phyloP scores from a whole-genome alignment of 2,329 filamentous ascomycete species.

The Torrubiella hemipterigena region DNA sequence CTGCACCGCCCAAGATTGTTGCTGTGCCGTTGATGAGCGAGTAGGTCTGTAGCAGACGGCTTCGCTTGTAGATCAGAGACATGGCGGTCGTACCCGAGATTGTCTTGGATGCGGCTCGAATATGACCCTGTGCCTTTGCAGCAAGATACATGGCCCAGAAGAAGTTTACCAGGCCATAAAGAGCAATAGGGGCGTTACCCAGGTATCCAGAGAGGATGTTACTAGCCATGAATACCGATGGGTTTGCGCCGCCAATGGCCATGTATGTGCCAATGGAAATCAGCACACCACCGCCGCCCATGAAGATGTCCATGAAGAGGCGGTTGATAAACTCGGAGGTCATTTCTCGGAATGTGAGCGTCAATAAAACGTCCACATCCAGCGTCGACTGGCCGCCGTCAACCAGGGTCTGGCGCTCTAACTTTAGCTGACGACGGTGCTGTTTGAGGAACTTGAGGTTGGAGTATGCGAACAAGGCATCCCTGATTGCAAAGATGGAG shows the following conservation, averaged over 20 bases:
- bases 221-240: constrained; percentile 27
- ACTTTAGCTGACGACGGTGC: constrained; percentile 24
- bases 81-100: constrained; percentile 14
- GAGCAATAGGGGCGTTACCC: constrained; percentile 36
- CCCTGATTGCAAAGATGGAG: constrained; percentile 31
- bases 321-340: constrained; percentile 39
- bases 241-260: constrained; percentile 38
- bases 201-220: constrained; percentile 44
- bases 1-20: constrained; percentile 33
- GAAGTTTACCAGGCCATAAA: constrained; percentile 36
- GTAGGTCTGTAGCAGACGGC: constrained; percentile 30
- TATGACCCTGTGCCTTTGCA: constrained; percentile 25
- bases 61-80: constrained; percentile 21
- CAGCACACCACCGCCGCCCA: constrained; percentile 35
- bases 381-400: constrained; percentile 4
- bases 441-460: constrained; percentile 32
- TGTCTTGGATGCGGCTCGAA: constrained; percentile 12
- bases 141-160: constrained; percentile 33
- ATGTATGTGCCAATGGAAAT: constrained; percentile 39
- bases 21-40: constrained; percentile 29
- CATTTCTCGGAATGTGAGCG: constrained; percentile 34
- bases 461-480: constrained; percentile 27
- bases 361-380: constrained; percentile 24
- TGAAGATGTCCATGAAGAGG: constrained; percentile 34
- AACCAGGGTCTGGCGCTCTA: constrained; percentile 7